Percentiles rank a stretch among this genome's conserved stretches.
Evolutionary conservation across 805 yeast species (phyloP).

Genomic region (Candida tibetensis): DNA sequence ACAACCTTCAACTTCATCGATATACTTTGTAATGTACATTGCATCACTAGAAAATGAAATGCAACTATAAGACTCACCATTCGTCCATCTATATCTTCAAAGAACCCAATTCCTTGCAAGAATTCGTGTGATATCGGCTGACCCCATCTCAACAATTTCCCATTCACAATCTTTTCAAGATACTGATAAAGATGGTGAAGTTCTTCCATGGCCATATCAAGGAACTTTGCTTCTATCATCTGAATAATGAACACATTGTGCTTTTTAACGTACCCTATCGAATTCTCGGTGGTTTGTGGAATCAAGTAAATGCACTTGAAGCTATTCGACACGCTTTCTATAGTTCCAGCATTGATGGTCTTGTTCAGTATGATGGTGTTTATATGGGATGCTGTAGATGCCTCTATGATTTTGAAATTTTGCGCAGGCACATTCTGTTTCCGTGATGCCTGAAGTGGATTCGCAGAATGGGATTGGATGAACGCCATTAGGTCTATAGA

Average conservation of each 20-base stretch:
- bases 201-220: slow-evolving; percentile 12
- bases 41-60: slow-evolving; percentile 28
- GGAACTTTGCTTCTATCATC: slow-evolving; percentile 17
- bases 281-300: slow-evolving; percentile 6
- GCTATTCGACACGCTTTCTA: slow-evolving; percentile 11
- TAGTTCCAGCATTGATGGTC: not conserved
- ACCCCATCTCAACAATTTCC: not conserved
- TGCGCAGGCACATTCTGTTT: slow-evolving; percentile 9
- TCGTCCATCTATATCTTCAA: slow-evolving; percentile 1
- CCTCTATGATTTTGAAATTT: slow-evolving; percentile 9
- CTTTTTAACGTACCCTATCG: slow-evolving; percentile 15
- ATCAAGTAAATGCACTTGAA: slow-evolving; percentile 18
- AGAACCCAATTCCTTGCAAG: slow-evolving; percentile 11
- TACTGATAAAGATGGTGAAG: slow-evolving; percentile 6
- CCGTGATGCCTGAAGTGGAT: slow-evolving; percentile 10
- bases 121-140: not conserved
- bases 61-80: slow-evolving; percentile 19
- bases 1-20: slow-evolving; percentile 17
- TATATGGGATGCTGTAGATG: slow-evolving; percentile 7
- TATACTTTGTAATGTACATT: slow-evolving; percentile 22
- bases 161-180: slow-evolving; percentile 11
- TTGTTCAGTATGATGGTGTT: slow-evolving; percentile 2
- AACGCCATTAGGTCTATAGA: slow-evolving; percentile 8
- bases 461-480: slow-evolving; percentile 3
- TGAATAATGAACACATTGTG: slow-evolving; percentile 29